These are phyloP conservation scores for Sclerotinia subarctica DNA, from an alignment of 2,329 filamentous ascomycete species.

Conservation along the genomic window DNA sequence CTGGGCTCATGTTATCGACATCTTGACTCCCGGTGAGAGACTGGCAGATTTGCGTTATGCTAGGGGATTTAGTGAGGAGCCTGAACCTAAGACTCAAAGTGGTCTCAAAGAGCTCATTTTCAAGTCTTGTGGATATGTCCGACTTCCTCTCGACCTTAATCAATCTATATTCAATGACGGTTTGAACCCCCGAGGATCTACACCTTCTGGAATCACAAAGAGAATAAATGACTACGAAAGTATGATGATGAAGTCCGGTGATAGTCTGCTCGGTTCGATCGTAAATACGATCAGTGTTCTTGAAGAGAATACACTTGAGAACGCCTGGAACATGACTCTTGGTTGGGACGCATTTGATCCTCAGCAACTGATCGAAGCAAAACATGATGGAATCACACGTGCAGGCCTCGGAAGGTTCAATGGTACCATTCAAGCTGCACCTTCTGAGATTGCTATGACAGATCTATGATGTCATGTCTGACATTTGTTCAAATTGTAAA, in stretches of 20 bases:
- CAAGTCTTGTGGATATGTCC: conserved; percentile 37
- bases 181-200: conserved; percentile 1
- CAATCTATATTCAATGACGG: conserved; percentile 29
- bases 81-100: conserved; percentile 26
- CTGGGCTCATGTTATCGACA: conserved; percentile 50
- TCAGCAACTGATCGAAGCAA: conserved; percentile 22
- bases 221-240: conserved; percentile 31
- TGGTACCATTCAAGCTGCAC: conserved; percentile 30
- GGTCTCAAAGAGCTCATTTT: conserved; percentile 32
- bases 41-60: conserved; percentile 43
- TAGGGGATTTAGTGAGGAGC: conserved; percentile 37
- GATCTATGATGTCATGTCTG: neutral
- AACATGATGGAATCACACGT: conserved; percentile 30
- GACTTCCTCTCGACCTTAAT: conserved; percentile 36
- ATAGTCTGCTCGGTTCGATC: conserved; percentile 30
- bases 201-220: conserved; percentile 27
- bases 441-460: neutral
- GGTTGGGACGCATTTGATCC: conserved; percentile 28
- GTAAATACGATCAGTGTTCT: conserved; percentile 31
- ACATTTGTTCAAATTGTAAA: neutral
- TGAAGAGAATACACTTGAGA: conserved; percentile 31
- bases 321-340: conserved; percentile 33
- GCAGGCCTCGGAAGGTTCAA: conserved; percentile 35
- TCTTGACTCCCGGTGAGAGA: conserved; percentile 47
- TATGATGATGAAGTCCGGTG: conserved; percentile 37